Evolutionary conservation across 371 early-diverging fungal species (phyloP), one percentile per base, ranked within the genome.

Genomic region (Lichtheimia ramosa): DNA sequence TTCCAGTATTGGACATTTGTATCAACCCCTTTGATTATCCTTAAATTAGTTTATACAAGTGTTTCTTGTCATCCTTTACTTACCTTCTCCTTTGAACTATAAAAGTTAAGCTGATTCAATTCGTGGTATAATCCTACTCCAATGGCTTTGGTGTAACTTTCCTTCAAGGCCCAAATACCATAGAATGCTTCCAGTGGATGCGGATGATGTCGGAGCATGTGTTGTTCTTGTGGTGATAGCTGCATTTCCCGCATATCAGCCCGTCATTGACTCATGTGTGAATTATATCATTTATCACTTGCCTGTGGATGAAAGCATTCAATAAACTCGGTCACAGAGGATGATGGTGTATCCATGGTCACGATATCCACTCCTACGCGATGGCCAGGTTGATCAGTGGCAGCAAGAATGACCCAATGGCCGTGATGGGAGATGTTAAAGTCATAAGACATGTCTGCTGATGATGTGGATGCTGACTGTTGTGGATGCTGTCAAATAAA

Each of bases 391-490:
- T 42, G 46, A 28, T 49, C 51, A 40, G 62, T 63, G 13, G 73
- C 74, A 13, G 70, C 79, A 25, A 82, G 74, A 18, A 82, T 72
- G 16, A 84, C 83, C 84, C 82, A 88, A 67, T 83, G 71, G n/a
- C 85, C 86, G 62, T 84, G 83, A 73, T 88, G 88, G 12, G 86
- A 84, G 41, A 73, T 63, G 69, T 88, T 88, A 57, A 79, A 86
- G 56, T 81, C 78, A 1, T 39, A 48, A 14, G 15, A 21, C 25
- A 59, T 23, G 5, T 51, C 21, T 54, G 51, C 57, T 34, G 34
- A 34, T 34, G 34, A 34, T 34, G 34, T 8, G 3, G 28, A 28
- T 34, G 34, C 6, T 34, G 34, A 34, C 55, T 40, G 51, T 49
- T 20, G 5, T 16, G 58, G 48, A 27, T 51, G 39, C 3, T 15